Evolutionary conservation across 495 filamentous ascomycete species (phyloP), one percentile per base, ranked within the genome.

Genomic region (Penicillium subrubescens): DNA sequence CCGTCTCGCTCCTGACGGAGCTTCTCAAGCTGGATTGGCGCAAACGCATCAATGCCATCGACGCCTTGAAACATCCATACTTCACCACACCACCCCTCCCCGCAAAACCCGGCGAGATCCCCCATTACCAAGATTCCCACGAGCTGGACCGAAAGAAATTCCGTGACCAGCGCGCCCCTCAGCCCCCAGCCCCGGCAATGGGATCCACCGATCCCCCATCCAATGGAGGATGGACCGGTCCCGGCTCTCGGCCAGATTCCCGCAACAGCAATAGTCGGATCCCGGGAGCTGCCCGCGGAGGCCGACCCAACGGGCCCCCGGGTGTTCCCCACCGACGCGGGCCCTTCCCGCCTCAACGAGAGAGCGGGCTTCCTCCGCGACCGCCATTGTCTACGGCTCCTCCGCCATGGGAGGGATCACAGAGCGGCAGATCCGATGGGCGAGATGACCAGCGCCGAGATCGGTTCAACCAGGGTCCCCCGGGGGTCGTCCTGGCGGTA

Each of bases 21-120:
- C 83, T 99, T 8, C 82, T 99, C 46, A 91, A 84, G 60, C 89
- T 99, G 27, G 92, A 99, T 69, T 97, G 93, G 89, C 85, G 84
- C 43, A 88, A 86, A 67, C 86, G 95, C 41, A 88, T 96, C 68
- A 99, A 97, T 71, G 95, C 95, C 1, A 92, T 96, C 19, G 95
- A 99, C 79, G 96, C 95, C 15, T 79, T 98, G 17, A 84, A 94
- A 66, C 95, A 99, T 74, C 90, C 91, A 8, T 99, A 97, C 75
- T 99, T 99, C 75, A 85, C 82, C 46, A 89, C 81, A 19, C 75
- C 83, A 4, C 96, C 95, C 21, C 82, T 87, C n/a, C 96, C 95
- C 11, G 88, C 93, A 19, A 83, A 81, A 57, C 90, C 94, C 5
- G 86, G 88, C 62, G 94, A 98, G 37, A 78, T 99, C 23, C 95